Evolutionary conservation across 148 eudicot species (phyloP).

Genomic region (Silene uniflora): DNA sequence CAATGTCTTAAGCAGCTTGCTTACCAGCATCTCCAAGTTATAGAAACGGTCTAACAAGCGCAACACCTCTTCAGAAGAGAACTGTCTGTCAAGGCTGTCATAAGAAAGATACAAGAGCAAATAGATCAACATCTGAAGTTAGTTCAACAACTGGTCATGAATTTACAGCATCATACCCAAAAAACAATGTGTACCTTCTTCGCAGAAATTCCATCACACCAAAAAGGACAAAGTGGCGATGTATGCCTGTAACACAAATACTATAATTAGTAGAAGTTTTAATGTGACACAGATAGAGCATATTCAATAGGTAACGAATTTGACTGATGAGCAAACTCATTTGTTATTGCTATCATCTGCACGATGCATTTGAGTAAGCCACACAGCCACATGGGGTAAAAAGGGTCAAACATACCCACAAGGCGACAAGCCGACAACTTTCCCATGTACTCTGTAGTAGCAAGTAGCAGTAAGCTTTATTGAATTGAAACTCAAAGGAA

Average conservation of each 20-base stretch:
- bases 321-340: background rate
- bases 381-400: too few relatives aligned
- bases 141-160: background rate
- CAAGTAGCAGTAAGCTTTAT: too few relatives aligned
- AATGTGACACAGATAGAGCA: background rate
- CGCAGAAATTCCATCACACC: slow-evolving; percentile 80
- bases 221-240: slow-evolving; percentile 86
- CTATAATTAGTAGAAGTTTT: background rate
- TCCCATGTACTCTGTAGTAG: too few relatives aligned
- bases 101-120: background rate
- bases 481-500: too few relatives aligned
- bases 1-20: slow-evolving; percentile 10
- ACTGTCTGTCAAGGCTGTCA: slow-evolving; percentile 75
- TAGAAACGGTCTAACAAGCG: slow-evolving; percentile 87
- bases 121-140: background rate
- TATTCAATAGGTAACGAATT: background rate
- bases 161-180: background rate
- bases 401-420: too few relatives aligned
- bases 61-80: slow-evolving; percentile 78
- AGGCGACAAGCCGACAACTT: too few relatives aligned
- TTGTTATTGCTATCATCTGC: background rate
- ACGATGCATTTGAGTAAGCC: background rate
- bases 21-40: slow-evolving; percentile 89
- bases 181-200: slow-evolving; percentile 44
- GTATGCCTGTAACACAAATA: slow-evolving; percentile 62